phyloP scores from a whole-genome alignment of 1,139 yeast species.

The Ogataea hybrid region DNA sequence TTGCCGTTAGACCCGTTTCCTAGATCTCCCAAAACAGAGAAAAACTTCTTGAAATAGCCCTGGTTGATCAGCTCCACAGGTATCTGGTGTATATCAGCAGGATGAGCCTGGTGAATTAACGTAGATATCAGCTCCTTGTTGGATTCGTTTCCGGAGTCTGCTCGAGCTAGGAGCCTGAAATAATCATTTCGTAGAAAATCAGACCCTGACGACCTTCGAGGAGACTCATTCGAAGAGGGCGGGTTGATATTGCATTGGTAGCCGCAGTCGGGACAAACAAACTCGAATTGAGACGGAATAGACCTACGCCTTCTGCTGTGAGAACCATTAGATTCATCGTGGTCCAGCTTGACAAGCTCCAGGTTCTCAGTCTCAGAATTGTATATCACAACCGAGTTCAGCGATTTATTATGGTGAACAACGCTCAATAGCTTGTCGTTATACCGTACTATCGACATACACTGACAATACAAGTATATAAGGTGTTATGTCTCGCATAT shows the following conservation, averaged over 20 bases:
- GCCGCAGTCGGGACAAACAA: slow-evolving; percentile 47
- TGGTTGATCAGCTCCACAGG: slow-evolving; percentile 57
- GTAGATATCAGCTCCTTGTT: slow-evolving; percentile 19
- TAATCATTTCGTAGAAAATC: slow-evolving; percentile 25
- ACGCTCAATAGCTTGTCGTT: slow-evolving; percentile 16
- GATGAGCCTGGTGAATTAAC: slow-evolving; percentile 14
- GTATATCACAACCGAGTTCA: slow-evolving; percentile 45
- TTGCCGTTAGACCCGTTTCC: slow-evolving; percentile 87
- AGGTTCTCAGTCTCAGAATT: slow-evolving; percentile 42
- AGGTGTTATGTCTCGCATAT: neutral
- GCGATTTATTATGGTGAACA: slow-evolving; percentile 35
- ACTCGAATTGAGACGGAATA: slow-evolving; percentile 12
- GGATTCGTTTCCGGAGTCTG: slow-evolving; percentile 19
- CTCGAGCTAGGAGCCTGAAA: slow-evolving; percentile 27
- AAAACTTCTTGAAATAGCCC: slow-evolving; percentile 72
- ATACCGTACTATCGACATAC: slow-evolving; percentile 18
- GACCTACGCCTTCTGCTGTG: slow-evolving; percentile 9
- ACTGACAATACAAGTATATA: neutral
- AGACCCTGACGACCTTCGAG: slow-evolving; percentile 1
- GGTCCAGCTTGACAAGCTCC: slow-evolving; percentile 32
- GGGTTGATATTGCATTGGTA: slow-evolving; percentile 29
- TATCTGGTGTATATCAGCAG: slow-evolving; percentile 22
- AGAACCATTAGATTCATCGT: slow-evolving; percentile 2
- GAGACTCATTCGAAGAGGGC: slow-evolving; percentile 12
- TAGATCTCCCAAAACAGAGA: slow-evolving; percentile 47